Evolutionary conservation across 495 filamentous ascomycete species (phyloP), one percentile per base, ranked within the genome.

Genomic region (Durotheca rogersii): DNA sequence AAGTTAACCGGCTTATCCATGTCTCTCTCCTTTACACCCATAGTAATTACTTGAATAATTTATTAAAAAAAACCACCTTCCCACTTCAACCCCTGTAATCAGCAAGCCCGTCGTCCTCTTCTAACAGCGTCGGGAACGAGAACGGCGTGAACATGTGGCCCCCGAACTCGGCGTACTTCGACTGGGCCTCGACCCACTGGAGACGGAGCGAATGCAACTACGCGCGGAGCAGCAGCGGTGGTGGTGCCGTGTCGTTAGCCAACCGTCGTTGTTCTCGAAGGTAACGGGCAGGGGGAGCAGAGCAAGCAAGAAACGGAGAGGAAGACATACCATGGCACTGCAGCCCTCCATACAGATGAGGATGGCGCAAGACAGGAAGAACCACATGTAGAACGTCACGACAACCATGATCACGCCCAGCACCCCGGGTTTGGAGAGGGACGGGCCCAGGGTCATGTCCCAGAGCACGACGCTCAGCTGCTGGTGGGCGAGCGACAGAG

Each of bases 181-280:
- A 93, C 83, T 97, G 96, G n/a, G 93, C 90, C 68, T 99, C 93
- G 48, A 99, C 93, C 93, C 93, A 99, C 64, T 96, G 94, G 48
- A 99, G 79, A 76, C 93, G 82, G 56, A 99, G 77, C 51, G 87
- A 90, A 71, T 97, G 94, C 74, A 96, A 80, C 72, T 73, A 30
- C n/a, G n/a, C n/a, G n/a, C n/a, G n/a, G n/a, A n/a, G n/a, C n/a
- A n/a, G n/a, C n/a, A n/a, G n/a, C n/a, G n/a, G n/a, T n/a, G n/a
- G n/a, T n/a, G 7, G 31, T 4, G 16, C 15, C 10, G 19, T 19
- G 15, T 4, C 35, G 37, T 33, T 21, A 43, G 37, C 20, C 29
- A 30, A 58, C 33, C 27, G 2, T 27, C 11, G 38, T 31, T 29
- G 35, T 18, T 25, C 15, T 51, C 19, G 7, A 12, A 7, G 15